Evolutionary conservation across 805 yeast species (phyloP), one percentile per base, ranked within the genome.

Genomic region (Candida boidinii): DNA sequence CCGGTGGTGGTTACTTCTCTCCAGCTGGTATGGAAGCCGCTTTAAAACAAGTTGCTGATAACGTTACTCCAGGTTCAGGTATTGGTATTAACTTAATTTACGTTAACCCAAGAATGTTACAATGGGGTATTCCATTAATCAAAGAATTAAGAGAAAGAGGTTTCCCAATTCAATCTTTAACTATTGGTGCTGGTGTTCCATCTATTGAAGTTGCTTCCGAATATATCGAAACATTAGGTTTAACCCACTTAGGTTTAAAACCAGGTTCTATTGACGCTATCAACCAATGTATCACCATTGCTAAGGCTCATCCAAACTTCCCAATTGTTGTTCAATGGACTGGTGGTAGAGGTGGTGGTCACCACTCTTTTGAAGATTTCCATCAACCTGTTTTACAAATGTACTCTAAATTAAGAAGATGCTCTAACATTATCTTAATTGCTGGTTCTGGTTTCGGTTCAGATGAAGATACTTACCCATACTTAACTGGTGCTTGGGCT

Each of bases 281-380:
- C 52, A 69, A 77, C 44, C 90, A 83, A 59, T 84, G 78, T 46
- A 78, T 92, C 48, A 64, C 80, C 40, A 92, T 92, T 54, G 98
- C 99, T 35, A 85, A 83, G 55, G 88, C 94, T 31, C 94, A 88
- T 64, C 98, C 98, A 45, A 66, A 60, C 42, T 92, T 92, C 88
- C 99, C 98, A 43, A 86, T 92, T 53, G 90, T 92, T 35, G 66
- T 92, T 49, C 98, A 92, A 70, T 92, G 99, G 99, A 92, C 99
- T 39, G 98, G 97, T 73, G 99, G 99, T 62, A 88, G 99, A 74
- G 99, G 96, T 68, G 99, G 99, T 74, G 99, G 99, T 55, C 99
- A 92, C 61, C 99, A 92, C 63, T 90, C 97, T 31, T 92, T 78
- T 54, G 99, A 92, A 71, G 99, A 92, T 66, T 87, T 90, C 92